These are phyloP conservation scores for Podaxis rugospora DNA, from an alignment of 768 basidiomycete genomes.

Conservation along the genomic window DNA sequence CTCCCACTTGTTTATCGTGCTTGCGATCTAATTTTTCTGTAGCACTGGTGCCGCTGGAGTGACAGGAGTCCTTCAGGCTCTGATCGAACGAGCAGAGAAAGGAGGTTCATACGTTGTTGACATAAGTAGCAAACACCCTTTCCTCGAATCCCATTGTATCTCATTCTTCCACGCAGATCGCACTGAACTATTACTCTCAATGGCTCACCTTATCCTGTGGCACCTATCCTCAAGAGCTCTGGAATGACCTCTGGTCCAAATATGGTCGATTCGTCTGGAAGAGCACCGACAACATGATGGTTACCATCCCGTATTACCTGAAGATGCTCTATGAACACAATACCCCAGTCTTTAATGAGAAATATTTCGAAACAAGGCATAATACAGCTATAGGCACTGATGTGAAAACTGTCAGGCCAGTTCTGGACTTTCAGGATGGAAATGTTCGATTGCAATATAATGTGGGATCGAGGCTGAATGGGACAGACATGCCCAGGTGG, in stretches of 20 bases:
- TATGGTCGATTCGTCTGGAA: conserved; percentile 15
- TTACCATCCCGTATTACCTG: conserved; percentile 12
- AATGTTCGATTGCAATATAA: conserved; percentile 16
- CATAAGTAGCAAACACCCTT: conserved; percentile 1
- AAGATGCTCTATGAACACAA: conserved; percentile 14
- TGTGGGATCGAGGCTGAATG: conserved; percentile 20
- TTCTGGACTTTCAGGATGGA: conserved; percentile 17
- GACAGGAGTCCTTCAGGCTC: conserved; percentile 16
- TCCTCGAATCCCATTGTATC: not conserved
- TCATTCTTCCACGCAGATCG: conserved; percentile 9
- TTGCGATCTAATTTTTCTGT: not conserved
- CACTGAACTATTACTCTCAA: conserved; percentile 23
- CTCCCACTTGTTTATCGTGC: not conserved
- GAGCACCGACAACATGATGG: conserved; percentile 18
- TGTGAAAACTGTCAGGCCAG: conserved; percentile 17
- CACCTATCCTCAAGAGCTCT: conserved; percentile 18
- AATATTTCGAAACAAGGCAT: conserved; percentile 18
- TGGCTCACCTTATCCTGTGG: conserved; percentile 19
- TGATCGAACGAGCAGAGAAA: conserved; percentile 15
- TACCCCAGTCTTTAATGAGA: conserved; percentile 12
- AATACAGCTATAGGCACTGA: conserved; percentile 16
- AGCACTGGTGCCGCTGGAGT: conserved; percentile 20
- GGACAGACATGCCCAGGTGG: conserved; percentile 19
- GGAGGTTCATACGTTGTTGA: conserved; percentile 21
- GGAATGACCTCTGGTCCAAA: conserved; percentile 17